Percentiles rank a stretch among this genome's conserved stretches.
Evolutionary conservation across 2,329 filamentous ascomycete species (phyloP).

Genomic region (Juglanconis sp.): DNA sequence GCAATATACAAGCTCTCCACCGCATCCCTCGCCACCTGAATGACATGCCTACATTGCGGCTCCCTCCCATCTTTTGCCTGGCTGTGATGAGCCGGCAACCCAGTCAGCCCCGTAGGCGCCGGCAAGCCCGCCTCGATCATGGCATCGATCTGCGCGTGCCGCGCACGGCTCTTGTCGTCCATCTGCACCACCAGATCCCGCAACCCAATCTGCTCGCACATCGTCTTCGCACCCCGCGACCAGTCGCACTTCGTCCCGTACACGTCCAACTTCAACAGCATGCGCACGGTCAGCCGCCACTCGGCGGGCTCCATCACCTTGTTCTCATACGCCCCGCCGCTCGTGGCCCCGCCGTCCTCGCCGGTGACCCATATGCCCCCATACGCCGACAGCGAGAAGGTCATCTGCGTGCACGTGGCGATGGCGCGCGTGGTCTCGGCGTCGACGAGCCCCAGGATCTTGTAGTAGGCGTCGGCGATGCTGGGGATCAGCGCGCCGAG

Average conservation of each 20-base stretch:
- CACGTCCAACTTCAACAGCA: constrained; percentile 54
- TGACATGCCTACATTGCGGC: constrained; percentile 47
- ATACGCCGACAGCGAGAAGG: constrained; percentile 43
- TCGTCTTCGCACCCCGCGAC: constrained; percentile 18
- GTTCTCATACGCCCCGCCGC: constrained; percentile 22
- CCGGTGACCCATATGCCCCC: constrained; percentile 46
- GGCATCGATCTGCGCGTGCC: constrained; percentile 50
- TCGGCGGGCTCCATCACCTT: constrained; percentile 46
- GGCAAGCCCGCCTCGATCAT: constrained; percentile 37
- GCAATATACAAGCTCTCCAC: constrained; percentile 55
- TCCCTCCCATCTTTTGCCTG: constrained; percentile 28
- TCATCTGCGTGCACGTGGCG: constrained; percentile 37
- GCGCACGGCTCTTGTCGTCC: constrained; percentile 45
- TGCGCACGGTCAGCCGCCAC: constrained; percentile 54
- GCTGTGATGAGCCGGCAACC: constrained; percentile 1
- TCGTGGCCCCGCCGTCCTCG: constrained; percentile 24
- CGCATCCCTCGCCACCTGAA: constrained; percentile 52
- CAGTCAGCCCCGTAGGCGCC: constrained; percentile 6
- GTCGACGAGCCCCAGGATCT: constrained; percentile 54
- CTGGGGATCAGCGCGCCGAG: constrained; percentile 56
- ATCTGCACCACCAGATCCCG: constrained; percentile 52
- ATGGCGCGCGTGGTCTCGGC: constrained; percentile 44
- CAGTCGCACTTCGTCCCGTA: constrained; percentile 43
- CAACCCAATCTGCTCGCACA: constrained; percentile 42
- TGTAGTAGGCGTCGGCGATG: constrained; percentile 55